phyloP scores from a whole-genome alignment of 345 rosid species.

The Trapa incisa region DNA sequence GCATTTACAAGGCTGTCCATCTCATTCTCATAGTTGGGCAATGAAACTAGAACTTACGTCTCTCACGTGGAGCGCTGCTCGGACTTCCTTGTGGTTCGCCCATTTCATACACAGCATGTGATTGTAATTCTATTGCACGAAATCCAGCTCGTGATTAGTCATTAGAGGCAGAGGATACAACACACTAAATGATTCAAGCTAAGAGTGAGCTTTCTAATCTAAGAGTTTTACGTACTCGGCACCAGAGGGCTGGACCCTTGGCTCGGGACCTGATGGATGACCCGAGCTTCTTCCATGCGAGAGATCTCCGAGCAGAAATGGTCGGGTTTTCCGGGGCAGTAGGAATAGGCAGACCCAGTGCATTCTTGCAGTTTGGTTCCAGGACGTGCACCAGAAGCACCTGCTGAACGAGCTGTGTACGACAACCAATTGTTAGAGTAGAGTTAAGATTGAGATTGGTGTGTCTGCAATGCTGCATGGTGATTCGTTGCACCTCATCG shows the following conservation, averaged over 20 bases:
- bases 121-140: slow-evolving; percentile 17
- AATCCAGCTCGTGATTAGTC: background rate
- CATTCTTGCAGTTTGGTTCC: slow-evolving; percentile 22
- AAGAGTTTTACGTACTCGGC: slow-evolving; percentile 13
- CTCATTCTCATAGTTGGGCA: background rate
- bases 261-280: slow-evolving; percentile 6
- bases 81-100: slow-evolving; percentile 18
- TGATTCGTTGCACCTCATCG: slow-evolving; percentile 12
- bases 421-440: too few relatives aligned
- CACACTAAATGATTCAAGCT: too few relatives aligned
- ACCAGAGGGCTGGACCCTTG: slow-evolving; percentile 15
- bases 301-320: slow-evolving; percentile 10
- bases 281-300: slow-evolving; percentile 6
- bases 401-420: background rate
- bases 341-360: slow-evolving; percentile 1
- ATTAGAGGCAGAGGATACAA: too few relatives aligned
- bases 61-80: slow-evolving; percentile 21
- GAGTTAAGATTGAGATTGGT: too few relatives aligned
- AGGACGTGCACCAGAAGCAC: slow-evolving; percentile 14
- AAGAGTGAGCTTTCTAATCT: too few relatives aligned
- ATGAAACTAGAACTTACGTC: slow-evolving; percentile 9
- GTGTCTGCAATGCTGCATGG: too few relatives aligned
- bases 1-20: background rate
- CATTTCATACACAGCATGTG: slow-evolving; percentile 19
- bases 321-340: slow-evolving; percentile 6